Percentiles rank a stretch among this genome's conserved stretches.
These are phyloP conservation scores for Excoecaria cochinchinensis DNA, from an alignment of 345 rosid species.

Conservation along the genomic window DNA sequence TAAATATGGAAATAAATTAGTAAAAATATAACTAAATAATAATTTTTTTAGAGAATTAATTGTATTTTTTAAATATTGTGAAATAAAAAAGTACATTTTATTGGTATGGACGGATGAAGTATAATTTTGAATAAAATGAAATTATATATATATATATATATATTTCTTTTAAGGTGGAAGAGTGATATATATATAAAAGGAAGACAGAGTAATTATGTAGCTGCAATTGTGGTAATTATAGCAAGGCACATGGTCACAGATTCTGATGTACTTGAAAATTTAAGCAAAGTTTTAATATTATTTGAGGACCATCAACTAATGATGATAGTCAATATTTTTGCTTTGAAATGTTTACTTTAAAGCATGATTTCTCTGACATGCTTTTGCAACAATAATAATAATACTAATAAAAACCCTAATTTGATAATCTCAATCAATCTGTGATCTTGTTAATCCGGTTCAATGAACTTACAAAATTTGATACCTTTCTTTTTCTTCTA, in stretches of 20 bases:
- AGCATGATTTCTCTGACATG: conserved; percentile 21
- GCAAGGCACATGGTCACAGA: conserved; percentile 36
- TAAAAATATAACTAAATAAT: too few relatives aligned
- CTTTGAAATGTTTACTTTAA: conserved; percentile 8
- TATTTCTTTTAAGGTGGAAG: too few relatives aligned
- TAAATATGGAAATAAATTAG: too few relatives aligned
- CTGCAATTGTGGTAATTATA: conserved; percentile 28
- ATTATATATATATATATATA: too few relatives aligned
- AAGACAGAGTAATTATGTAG: neutral
- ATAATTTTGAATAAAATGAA: too few relatives aligned
- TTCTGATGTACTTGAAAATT: conserved; percentile 24
- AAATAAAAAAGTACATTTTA: too few relatives aligned
- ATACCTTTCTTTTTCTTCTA: neutral
- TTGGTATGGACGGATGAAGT: too few relatives aligned
- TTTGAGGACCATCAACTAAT: conserved; percentile 23
- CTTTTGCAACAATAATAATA: neutral
- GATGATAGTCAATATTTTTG: conserved; percentile 18
- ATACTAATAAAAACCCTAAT: too few relatives aligned
- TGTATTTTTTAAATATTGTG: too few relatives aligned
- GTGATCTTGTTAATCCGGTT: conserved; percentile 6
- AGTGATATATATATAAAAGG: too few relatives aligned
- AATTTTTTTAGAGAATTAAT: too few relatives aligned
- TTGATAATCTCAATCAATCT: too few relatives aligned
- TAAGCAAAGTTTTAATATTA: neutral
- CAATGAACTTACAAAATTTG: conserved; percentile 28